Percentiles rank a stretch among this genome's conserved stretches.
Conservation (phyloP, 1,139 yeast species). For the Pichia sp. region DNA sequence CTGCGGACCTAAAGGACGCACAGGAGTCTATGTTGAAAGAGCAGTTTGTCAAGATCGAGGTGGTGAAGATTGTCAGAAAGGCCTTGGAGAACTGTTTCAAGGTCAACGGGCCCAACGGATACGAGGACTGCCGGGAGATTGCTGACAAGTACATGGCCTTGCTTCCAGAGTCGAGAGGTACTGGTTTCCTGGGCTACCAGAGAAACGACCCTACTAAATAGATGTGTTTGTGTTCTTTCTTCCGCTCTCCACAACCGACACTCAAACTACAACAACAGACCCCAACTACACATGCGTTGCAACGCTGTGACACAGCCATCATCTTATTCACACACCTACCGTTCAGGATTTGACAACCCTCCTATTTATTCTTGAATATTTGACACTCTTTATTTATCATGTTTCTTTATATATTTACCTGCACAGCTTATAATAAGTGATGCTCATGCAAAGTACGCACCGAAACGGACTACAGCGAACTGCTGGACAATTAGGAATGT, state of each 20-base stretch:
- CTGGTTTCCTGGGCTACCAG: conserved; percentile 78
- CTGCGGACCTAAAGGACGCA: conserved; percentile 61
- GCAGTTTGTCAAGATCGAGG: conserved; percentile 72
- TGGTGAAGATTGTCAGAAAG: conserved; percentile 63
- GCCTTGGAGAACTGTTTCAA: conserved; percentile 66
- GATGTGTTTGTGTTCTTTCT: conserved; percentile 13
- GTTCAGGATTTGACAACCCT: not conserved
- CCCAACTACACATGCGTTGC: not conserved
- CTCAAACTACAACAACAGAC: not conserved
- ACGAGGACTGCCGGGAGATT: conserved; percentile 72
- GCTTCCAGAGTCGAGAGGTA: conserved; percentile 63
- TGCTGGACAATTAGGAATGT: too few species aligned
- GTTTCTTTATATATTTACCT: not conserved
- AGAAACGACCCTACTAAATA: conserved; percentile 79
- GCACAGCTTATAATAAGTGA: not conserved
- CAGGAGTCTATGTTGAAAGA: conserved; percentile 76
- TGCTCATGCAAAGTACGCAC: not conserved
- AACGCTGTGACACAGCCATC: not conserved
- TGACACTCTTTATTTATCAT: not conserved
- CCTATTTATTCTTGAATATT: not conserved
- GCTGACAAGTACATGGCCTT: conserved; percentile 75
- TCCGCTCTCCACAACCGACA: not conserved
- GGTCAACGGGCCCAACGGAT: conserved; percentile 66
- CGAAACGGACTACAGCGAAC: too few species aligned
- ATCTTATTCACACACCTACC: too few species aligned